Evolutionary conservation across 2,329 filamentous ascomycete genomes (phyloP).

Genomic region (Paraconiothyrium brasiliense): DNA sequence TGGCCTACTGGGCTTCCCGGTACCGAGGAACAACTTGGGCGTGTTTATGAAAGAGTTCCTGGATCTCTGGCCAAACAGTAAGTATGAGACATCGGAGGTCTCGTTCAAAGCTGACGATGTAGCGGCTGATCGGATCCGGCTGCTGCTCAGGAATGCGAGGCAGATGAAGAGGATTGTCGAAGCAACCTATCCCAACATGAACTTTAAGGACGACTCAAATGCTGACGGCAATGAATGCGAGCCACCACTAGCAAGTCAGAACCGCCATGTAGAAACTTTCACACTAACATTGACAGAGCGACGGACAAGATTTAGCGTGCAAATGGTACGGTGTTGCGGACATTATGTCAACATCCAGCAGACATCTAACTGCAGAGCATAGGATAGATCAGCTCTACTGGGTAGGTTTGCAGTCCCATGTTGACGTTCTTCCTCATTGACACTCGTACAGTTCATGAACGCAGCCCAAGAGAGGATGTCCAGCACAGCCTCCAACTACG

Average conservation of each 20-base stretch:
- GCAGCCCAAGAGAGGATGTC: constrained; percentile 83
- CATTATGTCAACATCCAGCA: constrained; percentile 15
- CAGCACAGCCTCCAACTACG: constrained; percentile 91
- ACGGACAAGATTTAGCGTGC: constrained; percentile 66
- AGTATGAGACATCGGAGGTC: constrained; percentile 54
- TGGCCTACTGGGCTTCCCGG: constrained; percentile 84
- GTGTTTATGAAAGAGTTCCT: constrained; percentile 84
- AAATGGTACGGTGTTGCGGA: constrained; percentile 65
- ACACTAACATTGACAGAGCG: constrained; percentile 22
- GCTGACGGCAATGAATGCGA: constrained; percentile 24
- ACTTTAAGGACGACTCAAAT: constrained; percentile 52
- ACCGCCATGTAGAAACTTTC: neutral
- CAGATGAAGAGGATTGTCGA: constrained; percentile 82
- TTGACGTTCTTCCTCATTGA: constrained; percentile 17
- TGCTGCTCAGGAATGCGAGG: constrained; percentile 79
- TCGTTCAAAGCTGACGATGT: constrained; percentile 34
- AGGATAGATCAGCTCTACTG: constrained; percentile 51
- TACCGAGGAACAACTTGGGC: constrained; percentile 89
- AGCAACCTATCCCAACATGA: constrained; percentile 72
- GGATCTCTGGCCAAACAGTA: constrained; percentile 76
- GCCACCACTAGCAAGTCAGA: constrained; percentile 17
- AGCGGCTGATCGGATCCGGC: constrained; percentile 66
- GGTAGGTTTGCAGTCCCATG: constrained; percentile 42
- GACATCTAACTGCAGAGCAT: constrained; percentile 17
- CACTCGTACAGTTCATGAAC: constrained; percentile 66